Conservation (phyloP, 2,329 filamentous ascomycete genomes). For the Exophiala alcalophila region DNA sequence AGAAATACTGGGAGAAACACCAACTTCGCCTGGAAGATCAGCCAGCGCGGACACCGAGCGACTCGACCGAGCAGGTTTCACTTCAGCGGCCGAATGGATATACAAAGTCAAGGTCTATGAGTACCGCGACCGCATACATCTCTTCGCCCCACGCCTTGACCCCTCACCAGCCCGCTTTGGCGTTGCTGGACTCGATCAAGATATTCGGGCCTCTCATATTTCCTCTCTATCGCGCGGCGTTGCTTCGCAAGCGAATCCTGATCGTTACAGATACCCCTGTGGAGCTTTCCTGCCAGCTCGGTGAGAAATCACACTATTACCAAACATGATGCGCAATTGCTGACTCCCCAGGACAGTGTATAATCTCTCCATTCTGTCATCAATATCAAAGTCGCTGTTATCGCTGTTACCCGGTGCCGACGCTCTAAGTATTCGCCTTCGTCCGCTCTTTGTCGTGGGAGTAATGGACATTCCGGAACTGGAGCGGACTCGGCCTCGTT, state of each 20-base stretch:
- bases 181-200: conserved; percentile 72
- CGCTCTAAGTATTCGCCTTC: conserved; percentile 61
- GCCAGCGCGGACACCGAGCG: conserved; percentile 45
- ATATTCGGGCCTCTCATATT: conserved; percentile 89
- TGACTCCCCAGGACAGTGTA: conserved; percentile 62
- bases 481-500: conserved; percentile 37
- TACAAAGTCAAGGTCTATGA: conserved; percentile 40
- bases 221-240: conserved; percentile 79
- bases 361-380: conserved; percentile 86
- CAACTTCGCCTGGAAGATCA: conserved; percentile 37
- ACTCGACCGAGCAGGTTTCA: conserved; percentile 3
- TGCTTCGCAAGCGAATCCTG: conserved; percentile 82
- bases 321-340: neutral
- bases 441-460: conserved; percentile 87
- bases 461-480: conserved; percentile 88
- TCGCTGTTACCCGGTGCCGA: conserved; percentile 65
- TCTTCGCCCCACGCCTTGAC: conserved; percentile 60
- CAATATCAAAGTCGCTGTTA: conserved; percentile 71
- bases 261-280: conserved; percentile 85
- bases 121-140: conserved; percentile 42
- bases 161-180: conserved; percentile 80
- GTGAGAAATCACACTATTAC: conserved; percentile 48
- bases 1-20: conserved; percentile 75
- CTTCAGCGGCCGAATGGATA: conserved; percentile 31
- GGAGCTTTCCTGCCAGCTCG: conserved; percentile 81